These are phyloP conservation scores for Amanita thiersii DNA, from an alignment of 768 basidiomycete genomes.

Conservation along the genomic window DNA sequence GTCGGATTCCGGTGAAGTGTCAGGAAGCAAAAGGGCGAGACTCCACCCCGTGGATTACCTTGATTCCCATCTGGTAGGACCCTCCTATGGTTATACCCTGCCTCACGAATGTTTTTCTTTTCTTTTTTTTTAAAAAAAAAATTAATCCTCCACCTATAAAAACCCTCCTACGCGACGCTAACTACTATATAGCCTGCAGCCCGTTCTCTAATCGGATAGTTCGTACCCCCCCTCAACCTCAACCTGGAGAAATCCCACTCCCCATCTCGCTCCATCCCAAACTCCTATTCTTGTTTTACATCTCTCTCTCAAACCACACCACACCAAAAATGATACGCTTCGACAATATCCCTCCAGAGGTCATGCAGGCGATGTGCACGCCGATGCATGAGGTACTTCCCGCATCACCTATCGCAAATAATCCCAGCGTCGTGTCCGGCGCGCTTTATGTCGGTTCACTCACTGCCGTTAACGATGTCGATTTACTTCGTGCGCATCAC, in stretches of 20 bases:
- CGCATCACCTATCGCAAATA: conserved; percentile 22
- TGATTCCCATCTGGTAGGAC: neutral
- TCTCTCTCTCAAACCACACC: too few relatives aligned
- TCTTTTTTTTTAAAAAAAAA: too few relatives aligned
- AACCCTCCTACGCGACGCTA: too few relatives aligned
- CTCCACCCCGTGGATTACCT: neutral
- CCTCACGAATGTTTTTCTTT: too few relatives aligned
- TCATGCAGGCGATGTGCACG: conserved; percentile 79
- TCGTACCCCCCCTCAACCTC: too few relatives aligned
- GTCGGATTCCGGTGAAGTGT: neutral
- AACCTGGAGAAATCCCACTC: too few relatives aligned
- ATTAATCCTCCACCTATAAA: too few relatives aligned
- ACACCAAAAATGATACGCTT: conserved; percentile 62
- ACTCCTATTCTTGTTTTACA: too few relatives aligned
- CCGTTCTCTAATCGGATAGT: too few relatives aligned
- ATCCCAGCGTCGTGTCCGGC: conserved; percentile 27
- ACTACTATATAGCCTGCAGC: too few relatives aligned
- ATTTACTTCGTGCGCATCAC: conserved; percentile 37
- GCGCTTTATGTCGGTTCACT: conserved; percentile 63
- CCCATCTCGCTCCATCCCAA: too few relatives aligned
- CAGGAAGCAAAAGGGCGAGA: neutral
- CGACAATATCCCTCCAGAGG: conserved; percentile 65
- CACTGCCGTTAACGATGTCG: conserved; percentile 46
- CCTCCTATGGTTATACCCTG: neutral
- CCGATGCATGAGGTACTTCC: conserved; percentile 71